Conservation (phyloP, 2,329 filamentous ascomycete genomes). For the Cryphonectria radicalis region DNA sequence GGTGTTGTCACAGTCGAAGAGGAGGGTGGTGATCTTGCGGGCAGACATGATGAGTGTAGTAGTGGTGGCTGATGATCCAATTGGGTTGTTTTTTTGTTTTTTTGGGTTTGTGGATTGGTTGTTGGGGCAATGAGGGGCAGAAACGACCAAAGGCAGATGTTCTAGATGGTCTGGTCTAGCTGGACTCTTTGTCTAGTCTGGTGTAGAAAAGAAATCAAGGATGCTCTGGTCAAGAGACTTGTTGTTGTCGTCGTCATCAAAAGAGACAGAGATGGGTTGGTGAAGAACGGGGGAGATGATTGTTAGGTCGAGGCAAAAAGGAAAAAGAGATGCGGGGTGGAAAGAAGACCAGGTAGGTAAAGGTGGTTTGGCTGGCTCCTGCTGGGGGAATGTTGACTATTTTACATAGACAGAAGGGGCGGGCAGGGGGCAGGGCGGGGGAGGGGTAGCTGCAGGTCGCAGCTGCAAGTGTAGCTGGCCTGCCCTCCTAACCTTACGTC, state of each 20-base stretch:
- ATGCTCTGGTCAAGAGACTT: neutral
- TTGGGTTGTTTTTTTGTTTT: neutral
- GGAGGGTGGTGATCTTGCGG: constrained; percentile 67
- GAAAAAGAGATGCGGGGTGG: neutral
- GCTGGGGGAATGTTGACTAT: constrained; percentile 17
- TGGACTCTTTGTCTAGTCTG: constrained; percentile 18
- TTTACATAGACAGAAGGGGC: constrained; percentile 13
- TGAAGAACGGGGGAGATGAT: neutral
- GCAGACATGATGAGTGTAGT: constrained; percentile 23
- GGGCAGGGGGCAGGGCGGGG: neutral
- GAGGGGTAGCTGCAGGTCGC: constrained; percentile 22
- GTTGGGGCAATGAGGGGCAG: neutral
- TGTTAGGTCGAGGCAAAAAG: neutral
- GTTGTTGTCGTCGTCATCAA: too few species aligned
- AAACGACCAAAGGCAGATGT: constrained; percentile 14
- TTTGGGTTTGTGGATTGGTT: neutral
- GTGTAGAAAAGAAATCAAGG: constrained; percentile 10
- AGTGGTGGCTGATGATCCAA: neutral
- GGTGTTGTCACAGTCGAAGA: constrained; percentile 88
- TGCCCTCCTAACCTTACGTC: constrained; percentile 1
- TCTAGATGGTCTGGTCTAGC: constrained; percentile 13
- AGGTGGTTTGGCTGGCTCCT: neutral
- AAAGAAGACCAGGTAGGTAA: neutral
- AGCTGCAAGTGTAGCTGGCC: neutral
- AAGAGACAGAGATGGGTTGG: neutral